A percentile compares a stretch with the other conserved stretches of the same genome.
These are phyloP conservation scores for Microascus cirrosus DNA, from an alignment of 2,329 filamentous ascomycete species.

Conservation along the genomic window DNA sequence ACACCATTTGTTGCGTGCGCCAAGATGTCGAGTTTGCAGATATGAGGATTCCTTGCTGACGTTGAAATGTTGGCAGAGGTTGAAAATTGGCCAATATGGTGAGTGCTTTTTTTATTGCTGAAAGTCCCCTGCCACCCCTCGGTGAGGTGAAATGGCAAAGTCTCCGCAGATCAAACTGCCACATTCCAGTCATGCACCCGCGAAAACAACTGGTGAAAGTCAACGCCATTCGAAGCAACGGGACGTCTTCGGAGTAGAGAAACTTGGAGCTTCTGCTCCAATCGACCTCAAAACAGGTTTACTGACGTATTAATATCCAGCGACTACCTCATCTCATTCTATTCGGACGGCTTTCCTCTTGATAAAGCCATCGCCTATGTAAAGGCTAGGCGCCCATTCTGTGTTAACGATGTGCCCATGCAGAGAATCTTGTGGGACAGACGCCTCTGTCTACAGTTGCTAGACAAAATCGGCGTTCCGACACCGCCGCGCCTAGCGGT, in stretches of 20 bases:
- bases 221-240: not conserved
- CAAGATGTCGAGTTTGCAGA: not conserved
- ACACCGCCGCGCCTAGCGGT: constrained; percentile 85
- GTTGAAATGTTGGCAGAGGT: constrained; percentile 41
- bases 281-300: not conserved
- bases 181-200: not conserved
- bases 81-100: constrained; percentile 91
- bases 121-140: constrained; percentile 10
- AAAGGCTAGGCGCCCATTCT: constrained; percentile 86
- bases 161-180: not conserved
- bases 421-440: constrained; percentile 96
- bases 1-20: not conserved
- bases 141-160: constrained; percentile 23
- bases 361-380: constrained; percentile 97
- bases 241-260: not conserved
- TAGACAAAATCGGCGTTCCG: constrained; percentile 82
- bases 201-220: not conserved
- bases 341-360: constrained; percentile 91
- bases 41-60: not conserved
- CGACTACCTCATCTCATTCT: constrained; percentile 96
- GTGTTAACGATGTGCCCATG: constrained; percentile 95
- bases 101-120: constrained; percentile 16
- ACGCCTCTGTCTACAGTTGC: constrained; percentile 73
- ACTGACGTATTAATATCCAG: constrained; percentile 17
- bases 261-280: not conserved